Conservation (phyloP, 192 early-diverging fungal genomes). For the Hyaloraphidium curvatum region DNA sequence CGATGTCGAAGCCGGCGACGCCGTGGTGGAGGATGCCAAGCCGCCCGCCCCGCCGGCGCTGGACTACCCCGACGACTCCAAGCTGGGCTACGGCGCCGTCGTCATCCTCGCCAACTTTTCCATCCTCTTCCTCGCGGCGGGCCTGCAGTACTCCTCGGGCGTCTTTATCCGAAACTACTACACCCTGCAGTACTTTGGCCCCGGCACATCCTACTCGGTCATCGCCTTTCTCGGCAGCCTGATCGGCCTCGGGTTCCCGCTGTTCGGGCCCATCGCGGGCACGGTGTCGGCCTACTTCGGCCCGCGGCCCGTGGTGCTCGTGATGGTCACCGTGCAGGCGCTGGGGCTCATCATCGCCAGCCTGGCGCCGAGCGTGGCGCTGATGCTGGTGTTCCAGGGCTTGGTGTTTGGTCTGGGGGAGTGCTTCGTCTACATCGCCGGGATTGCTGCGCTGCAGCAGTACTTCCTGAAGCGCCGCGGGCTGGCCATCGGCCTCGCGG, state of each 20-base stretch:
- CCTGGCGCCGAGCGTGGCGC: background rate
- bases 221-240: background rate
- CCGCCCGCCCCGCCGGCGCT: too few species aligned
- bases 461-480: constrained; percentile 1
- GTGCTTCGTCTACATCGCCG: background rate
- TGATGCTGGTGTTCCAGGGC: background rate
- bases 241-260: background rate
- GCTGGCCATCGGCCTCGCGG: background rate
- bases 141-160: constrained; percentile 27
- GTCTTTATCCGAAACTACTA: constrained; percentile 24
- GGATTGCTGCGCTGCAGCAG: background rate
- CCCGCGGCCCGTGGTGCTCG: background rate
- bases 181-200: background rate
- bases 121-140: constrained; percentile 20
- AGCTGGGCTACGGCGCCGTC: constrained; percentile 21
- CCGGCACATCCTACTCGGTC: background rate
- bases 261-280: background rate
- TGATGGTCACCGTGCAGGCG: background rate
- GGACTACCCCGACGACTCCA: constrained; percentile 18
- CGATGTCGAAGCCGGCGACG: too few species aligned
- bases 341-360: background rate
- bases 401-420: background rate
- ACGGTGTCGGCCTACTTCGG: background rate
- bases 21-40: too few species aligned
- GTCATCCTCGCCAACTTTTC: constrained; percentile 18